Percentiles rank a stretch among this genome's conserved stretches.
Conservation (phyloP, 108 stramenopile species). For the Nitzschia sp. region DNA sequence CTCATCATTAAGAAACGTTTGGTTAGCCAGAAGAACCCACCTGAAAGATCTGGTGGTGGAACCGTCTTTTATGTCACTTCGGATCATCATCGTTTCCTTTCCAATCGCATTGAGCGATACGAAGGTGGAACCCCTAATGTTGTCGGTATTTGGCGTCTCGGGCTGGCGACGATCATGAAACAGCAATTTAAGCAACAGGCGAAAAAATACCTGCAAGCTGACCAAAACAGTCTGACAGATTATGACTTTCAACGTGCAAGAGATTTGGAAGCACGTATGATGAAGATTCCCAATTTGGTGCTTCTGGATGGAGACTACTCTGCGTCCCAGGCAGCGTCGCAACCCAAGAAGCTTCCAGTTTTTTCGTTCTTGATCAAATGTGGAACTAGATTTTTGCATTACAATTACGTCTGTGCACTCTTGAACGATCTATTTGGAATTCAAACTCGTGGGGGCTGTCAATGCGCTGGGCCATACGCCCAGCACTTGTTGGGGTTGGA, state of each 20-base stretch:
- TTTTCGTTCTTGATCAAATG: slow-evolving; percentile 82
- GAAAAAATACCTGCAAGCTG: slow-evolving; percentile 25
- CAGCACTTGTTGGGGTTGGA: slow-evolving; percentile 83
- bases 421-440: slow-evolving; percentile 98
- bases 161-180: slow-evolving; percentile 81
- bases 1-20: slow-evolving; percentile 84
- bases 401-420: slow-evolving; percentile 95
- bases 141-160: slow-evolving; percentile 85
- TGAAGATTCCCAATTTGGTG: slow-evolving; percentile 72
- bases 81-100: slow-evolving; percentile 86
- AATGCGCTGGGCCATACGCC: slow-evolving; percentile 91
- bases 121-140: slow-evolving; percentile 98
- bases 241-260: slow-evolving; percentile 68
- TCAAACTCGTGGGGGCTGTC: slow-evolving; percentile 92
- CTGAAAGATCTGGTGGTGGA: slow-evolving; percentile 77
- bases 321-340: background rate
- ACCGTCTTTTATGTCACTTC: slow-evolving; percentile 97
- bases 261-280: slow-evolving; percentile 44
- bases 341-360: slow-evolving; percentile 57
- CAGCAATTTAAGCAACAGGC: slow-evolving; percentile 53
- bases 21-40: slow-evolving; percentile 73
- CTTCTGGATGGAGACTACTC: slow-evolving; percentile 52
- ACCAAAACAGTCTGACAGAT: slow-evolving; percentile 26
- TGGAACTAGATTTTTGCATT: slow-evolving; percentile 87
- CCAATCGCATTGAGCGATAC: slow-evolving; percentile 93